Evolutionary conservation across 2,329 filamentous ascomycete species (phyloP), one percentile per base, ranked within the genome.

Genomic region (Paramyrothecium sp.): DNA sequence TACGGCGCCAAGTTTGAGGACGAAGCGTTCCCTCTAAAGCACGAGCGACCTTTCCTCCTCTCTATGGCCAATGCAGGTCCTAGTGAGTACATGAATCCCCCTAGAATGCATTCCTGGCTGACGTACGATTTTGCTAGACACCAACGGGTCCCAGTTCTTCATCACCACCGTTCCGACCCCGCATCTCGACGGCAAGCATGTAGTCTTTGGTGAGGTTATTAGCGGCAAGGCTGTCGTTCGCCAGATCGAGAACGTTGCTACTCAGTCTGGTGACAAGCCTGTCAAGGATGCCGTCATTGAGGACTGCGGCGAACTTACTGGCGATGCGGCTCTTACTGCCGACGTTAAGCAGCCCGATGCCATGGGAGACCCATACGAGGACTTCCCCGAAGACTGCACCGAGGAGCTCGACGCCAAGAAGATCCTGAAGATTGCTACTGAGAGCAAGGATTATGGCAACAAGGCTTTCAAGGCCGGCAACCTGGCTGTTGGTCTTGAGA

Each of bases 141-240:
- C 95, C 73, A 99, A 99, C 73, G 95, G 95, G 69, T 96, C 91
- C 53, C 95, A 99, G 71, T 99, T 99, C 85, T 99, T 99, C 84
- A 81, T 98, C 67, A 99, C 95, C 52, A 98, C 95, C 17, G 91
- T 97, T 30, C 83, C 88, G n/a, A 98, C 95, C 16, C 93, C 92
- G 51, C 95, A 98, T 74, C 85, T 98, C 44, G 93, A 99, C 73
- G 87, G 87, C 72, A 99, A 99, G 82, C 94, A 99, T 77, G 95
- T 98, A 51, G 93, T 99, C 22, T 99, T 97, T 67, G 95, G 95
- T 61, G 89, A 97, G 72, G 94, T 98, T 56, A 84, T 97, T 69
- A 90, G 88, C 60, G 95, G 95, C 69, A 98, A 97, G 82, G 93
- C 91, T 60, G 80, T 97, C 41, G 85, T 98, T 34, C 89, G 95